These are phyloP conservation scores for Pseudogymnoascus sp. DNA, from an alignment of 2,329 filamentous ascomycete species.

Conservation along the genomic window DNA sequence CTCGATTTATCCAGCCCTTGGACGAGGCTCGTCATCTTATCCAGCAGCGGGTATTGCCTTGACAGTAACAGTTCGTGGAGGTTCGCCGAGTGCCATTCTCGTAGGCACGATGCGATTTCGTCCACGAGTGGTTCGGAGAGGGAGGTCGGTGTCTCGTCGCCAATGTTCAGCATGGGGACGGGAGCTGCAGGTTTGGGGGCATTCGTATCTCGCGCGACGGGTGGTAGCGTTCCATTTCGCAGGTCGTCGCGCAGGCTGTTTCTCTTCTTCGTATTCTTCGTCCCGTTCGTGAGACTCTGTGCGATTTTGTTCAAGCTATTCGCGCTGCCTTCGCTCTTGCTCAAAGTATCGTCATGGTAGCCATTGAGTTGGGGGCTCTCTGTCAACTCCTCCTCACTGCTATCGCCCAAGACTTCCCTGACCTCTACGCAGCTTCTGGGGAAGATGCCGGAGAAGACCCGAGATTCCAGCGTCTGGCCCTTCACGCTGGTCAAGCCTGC, in stretches of 20 bases:
- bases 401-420: constrained; percentile 79
- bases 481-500: constrained; percentile 85
- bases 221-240: constrained; percentile 20
- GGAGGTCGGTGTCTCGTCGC: constrained; percentile 91
- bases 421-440: constrained; percentile 92
- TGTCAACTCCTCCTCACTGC: constrained; percentile 39
- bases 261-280: constrained; percentile 13
- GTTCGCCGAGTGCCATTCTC: constrained; percentile 98
- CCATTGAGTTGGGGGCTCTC: constrained; percentile 33
- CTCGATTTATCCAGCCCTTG: constrained; percentile 76
- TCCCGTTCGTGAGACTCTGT: constrained; percentile 13
- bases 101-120: constrained; percentile 91
- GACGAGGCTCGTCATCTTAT: constrained; percentile 74
- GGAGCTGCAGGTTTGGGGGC: constrained; percentile 77
- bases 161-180: constrained; percentile 94
- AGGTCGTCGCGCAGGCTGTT: constrained; percentile 18
- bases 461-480: constrained; percentile 87
- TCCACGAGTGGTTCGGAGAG: constrained; percentile 86
- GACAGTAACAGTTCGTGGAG: constrained; percentile 83
- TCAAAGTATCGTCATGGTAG: constrained; percentile 27
- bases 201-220: constrained; percentile 55
- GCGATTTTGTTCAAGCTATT: constrained; percentile 8
- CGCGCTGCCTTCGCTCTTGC: constrained; percentile 14
- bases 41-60: constrained; percentile 72
- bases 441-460: constrained; percentile 98